Evolutionary conservation across 129 eudicot genomes (phyloP), one percentile per base, ranked within the genome.

Genomic region (Escallonia rubra): DNA sequence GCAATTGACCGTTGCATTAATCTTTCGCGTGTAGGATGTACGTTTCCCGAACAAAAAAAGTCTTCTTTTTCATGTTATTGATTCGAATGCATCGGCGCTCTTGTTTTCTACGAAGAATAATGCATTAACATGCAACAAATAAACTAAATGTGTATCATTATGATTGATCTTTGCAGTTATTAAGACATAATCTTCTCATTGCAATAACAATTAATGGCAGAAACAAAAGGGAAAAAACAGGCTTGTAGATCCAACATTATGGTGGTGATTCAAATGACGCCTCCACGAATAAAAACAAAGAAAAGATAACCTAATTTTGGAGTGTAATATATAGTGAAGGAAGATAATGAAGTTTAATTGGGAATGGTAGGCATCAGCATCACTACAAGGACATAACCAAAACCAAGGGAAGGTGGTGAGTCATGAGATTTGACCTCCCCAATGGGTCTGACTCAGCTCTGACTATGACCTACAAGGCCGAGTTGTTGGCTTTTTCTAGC

Each of bases 371-470:
- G 13, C 38, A 43, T 68, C 72, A 42, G 51, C 72, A 68, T 68
- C 53, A 15, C n/a, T 53, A 66, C 42, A 45, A 44, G 16, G 71
- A 68, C 54, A 12, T 14, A 68, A 56, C 43, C 11, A 43, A 67
- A 43, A 54, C 39, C 59, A 41, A n/a, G 62, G 15, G 34, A 42
- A n/a, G 45, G 68, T 51, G 55, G 42, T 71, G 75, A 61, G 75
- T 72, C 62, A 72, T 11, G 63, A 71, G 55, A 55, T 13, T 53
- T 41, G 46, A 63, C 56, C 39, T 42, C 54, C 39, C 45, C 38
- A 16, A 53, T 41, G 34, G 47, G 34, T 62, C 70, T 63, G 76
- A 72, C 70, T 72, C 76, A 54, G 69, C 57, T 51, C 52, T 53
- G 76, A 72, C 64, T 72, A 51, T 41, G 70, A 71, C 55, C 13